A percentile compares a stretch with the other conserved stretches of the same genome.
Evolutionary conservation across 371 early-diverging fungal genomes (phyloP).

Genomic region (Mucor irregularis): DNA sequence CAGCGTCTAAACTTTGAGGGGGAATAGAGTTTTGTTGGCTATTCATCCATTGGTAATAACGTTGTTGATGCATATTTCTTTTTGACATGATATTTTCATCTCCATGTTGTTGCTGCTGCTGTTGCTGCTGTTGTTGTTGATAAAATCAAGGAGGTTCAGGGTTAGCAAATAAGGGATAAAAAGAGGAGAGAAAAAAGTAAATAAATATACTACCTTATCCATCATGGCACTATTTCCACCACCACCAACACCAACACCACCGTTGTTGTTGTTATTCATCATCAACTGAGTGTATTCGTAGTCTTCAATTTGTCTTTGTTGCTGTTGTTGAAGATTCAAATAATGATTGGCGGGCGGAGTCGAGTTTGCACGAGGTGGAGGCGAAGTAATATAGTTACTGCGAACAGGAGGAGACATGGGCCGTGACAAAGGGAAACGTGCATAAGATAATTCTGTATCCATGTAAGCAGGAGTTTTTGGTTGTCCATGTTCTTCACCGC

Average conservation of each 20-base stretch:
- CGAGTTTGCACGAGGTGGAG: constrained; percentile 44
- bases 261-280: too few relatives aligned
- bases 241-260: too few relatives aligned
- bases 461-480: constrained; percentile 8
- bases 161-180: neutral
- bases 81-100: constrained; percentile 9
- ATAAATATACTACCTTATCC: neutral
- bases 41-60: constrained; percentile 32
- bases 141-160: neutral
- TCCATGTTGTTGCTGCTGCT: neutral
- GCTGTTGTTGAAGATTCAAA: constrained; percentile 7
- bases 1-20: constrained; percentile 32
- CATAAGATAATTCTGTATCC: constrained; percentile 1
- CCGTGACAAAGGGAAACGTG: constrained; percentile 22
- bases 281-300: constrained; percentile 29
- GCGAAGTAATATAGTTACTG: constrained; percentile 33
- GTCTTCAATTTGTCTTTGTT: constrained; percentile 20
- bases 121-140: neutral
- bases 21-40: constrained; percentile 11
- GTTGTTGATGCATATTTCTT: constrained; percentile 20
- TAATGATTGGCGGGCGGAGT: constrained; percentile 41
- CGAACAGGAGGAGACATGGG: constrained; percentile 36
- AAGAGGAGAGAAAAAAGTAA: neutral
- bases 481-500: neutral
- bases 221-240: too few relatives aligned